Percentiles rank a stretch among this genome's conserved stretches.
phyloP scores from a whole-genome alignment of 495 filamentous ascomycete species.

The Xylaria bambusicola region DNA sequence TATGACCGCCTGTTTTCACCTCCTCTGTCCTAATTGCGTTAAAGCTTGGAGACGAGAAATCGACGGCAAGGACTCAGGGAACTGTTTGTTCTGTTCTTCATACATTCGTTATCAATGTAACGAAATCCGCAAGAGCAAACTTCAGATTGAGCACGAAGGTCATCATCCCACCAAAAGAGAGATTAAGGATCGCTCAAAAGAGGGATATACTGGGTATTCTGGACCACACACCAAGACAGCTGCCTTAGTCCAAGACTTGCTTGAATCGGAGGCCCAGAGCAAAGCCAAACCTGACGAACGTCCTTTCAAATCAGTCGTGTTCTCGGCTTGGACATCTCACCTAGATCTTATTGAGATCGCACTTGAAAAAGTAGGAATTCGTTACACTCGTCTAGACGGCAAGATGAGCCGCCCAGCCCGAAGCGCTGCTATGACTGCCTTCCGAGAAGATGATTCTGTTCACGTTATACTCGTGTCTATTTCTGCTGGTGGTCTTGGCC shows the following conservation, averaged over 20 bases:
- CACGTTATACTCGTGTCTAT: slow-evolving; percentile 88
- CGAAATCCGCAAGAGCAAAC: slow-evolving; percentile 64
- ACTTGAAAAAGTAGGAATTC: slow-evolving; percentile 64
- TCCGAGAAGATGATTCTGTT: slow-evolving; percentile 70
- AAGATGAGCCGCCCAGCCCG: slow-evolving; percentile 76
- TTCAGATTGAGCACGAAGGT: slow-evolving; percentile 59
- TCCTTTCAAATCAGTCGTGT: slow-evolving; percentile 87
- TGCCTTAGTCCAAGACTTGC: slow-evolving; percentile 70
- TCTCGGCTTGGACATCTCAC: slow-evolving; percentile 91
- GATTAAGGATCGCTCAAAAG: slow-evolving; percentile 61
- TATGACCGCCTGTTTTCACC: slow-evolving; percentile 81
- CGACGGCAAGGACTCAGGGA: slow-evolving; percentile 34
- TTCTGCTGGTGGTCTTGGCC: slow-evolving; percentile 85
- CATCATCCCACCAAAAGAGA: slow-evolving; percentile 46
- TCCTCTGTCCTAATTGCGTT: slow-evolving; percentile 77
- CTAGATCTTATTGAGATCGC: slow-evolving; percentile 92
- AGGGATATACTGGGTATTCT: slow-evolving; percentile 75
- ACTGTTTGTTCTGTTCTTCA: slow-evolving; percentile 66
- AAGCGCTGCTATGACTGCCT: slow-evolving; percentile 68
- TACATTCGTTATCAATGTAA: slow-evolving; percentile 61
- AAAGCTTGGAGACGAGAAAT: slow-evolving; percentile 47
- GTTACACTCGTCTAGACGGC: slow-evolving; percentile 82
- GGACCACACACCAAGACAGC: slow-evolving; percentile 90
- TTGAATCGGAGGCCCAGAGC: slow-evolving; percentile 61
- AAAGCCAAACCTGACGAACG: slow-evolving; percentile 55